Conservation (phyloP, 2,329 filamentous ascomycete species). For the Diaporthe helianthi region DNA sequence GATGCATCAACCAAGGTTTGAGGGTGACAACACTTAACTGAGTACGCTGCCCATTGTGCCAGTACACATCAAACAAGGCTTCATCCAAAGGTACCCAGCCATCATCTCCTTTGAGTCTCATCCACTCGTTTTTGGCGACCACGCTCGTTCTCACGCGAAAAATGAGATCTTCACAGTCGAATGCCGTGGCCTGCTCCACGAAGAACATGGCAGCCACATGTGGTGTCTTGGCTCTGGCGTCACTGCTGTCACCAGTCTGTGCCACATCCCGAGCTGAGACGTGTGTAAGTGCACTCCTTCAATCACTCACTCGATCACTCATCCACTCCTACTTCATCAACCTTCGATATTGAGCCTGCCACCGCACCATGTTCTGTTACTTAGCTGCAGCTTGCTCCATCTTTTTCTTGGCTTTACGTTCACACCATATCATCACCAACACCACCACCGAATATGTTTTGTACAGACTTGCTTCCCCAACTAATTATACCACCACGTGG, state of each 20-base stretch:
- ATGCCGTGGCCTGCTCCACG: background rate
- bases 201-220: background rate
- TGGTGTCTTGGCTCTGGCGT: conserved; percentile 6
- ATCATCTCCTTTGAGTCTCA: background rate
- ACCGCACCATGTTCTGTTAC: background rate
- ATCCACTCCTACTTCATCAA: background rate
- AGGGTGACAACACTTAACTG: conserved; percentile 12
- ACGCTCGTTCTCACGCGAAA: background rate
- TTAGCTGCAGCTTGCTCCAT: background rate
- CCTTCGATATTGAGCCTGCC: background rate
- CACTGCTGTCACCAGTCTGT: background rate
- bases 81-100: conserved; percentile 1
- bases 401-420: background rate
- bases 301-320: background rate
- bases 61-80: background rate
- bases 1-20: background rate
- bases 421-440: background rate
- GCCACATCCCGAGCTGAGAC: background rate
- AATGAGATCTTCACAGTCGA: background rate
- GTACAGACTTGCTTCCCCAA: conserved; percentile 6
- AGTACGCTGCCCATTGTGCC: background rate
- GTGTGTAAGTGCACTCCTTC: conserved; percentile 5
- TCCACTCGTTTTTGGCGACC: background rate
- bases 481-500: background rate
- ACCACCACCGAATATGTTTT: background rate